Base-by-base conservation (phyloP, 164 flowering plant species). In the Vitis amurensis region DNA sequence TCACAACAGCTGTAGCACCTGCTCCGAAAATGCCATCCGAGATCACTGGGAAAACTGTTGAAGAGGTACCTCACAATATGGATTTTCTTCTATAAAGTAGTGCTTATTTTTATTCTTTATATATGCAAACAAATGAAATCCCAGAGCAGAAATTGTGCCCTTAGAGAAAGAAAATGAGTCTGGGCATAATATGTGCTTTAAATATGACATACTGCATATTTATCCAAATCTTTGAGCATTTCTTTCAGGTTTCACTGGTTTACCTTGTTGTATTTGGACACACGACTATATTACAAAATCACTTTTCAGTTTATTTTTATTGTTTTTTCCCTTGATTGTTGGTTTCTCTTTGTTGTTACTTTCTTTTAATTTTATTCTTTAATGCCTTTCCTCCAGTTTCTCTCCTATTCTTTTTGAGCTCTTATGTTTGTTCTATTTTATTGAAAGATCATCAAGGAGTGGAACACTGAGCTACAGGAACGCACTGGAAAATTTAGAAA, bases 381-480 rank as follows among this genome's bases (percentile, higher is more conserved):
- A 12, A 1, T 50, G 4, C 37, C 15, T 61, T 59, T 27, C 10
- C 8, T 19, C 51, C 37, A 63, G 7, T 50, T 2, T 4, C 17
- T 57, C 11, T 48, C 51, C n/a, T 29, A 14, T 50, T 47, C 47
- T 15, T 14, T 49, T 27, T n/a, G 66, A 62, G 12, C 10, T 5
- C 52, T 17, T 59, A 53, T 3, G 1, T 37, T 66, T 57, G 59
- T 12, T 8, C 13, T 17, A 59, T 7, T 30, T 47, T 65, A 13
- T 61, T 27, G 67, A 62, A 74, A 95, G 99, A 95, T 95, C 58
- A 88, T 95, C 73, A 95, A 93, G 78, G 99, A 95, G 71, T 95
- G 98, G 99, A 95, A 95, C 77, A 70, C 92, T 60, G 99, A 95
- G 81, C 83, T 95, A 51, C 98, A 90, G 77, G 97, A 90, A 70